These are phyloP conservation scores for Aphanoascus verrucosus DNA, from an alignment of 2,329 filamentous ascomycete species.

Conservation along the genomic window DNA sequence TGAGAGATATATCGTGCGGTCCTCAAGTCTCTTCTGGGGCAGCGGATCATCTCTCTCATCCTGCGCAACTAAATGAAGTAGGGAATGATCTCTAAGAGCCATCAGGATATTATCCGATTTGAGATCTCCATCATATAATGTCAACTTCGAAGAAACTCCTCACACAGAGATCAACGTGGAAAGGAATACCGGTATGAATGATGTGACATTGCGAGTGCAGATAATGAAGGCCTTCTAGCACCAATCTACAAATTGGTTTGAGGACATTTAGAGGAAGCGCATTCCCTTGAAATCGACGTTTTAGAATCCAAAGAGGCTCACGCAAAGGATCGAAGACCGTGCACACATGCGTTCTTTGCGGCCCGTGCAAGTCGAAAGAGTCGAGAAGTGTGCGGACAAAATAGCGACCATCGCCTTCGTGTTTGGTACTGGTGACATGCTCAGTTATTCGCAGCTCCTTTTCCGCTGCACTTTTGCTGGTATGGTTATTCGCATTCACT, in stretches of 20 bases:
- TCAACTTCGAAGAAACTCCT: conserved; percentile 6
- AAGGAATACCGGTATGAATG: conserved; percentile 32
- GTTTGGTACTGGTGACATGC: conserved; percentile 23
- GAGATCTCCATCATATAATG: conserved; percentile 23
- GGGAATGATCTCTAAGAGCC: conserved; percentile 20
- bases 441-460: conserved; percentile 25
- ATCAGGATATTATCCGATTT: conserved; percentile 36
- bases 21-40: conserved; percentile 22
- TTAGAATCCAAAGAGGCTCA: conserved; percentile 27
- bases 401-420: conserved; percentile 22
- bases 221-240: conserved; percentile 34
- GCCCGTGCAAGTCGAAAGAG: conserved; percentile 24
- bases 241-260: conserved; percentile 25
- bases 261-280: conserved; percentile 24
- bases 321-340: conserved; percentile 29
- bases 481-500: conserved; percentile 23
- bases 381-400: conserved; percentile 27
- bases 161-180: background rate
- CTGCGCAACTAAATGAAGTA: conserved; percentile 17
- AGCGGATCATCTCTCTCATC: conserved; percentile 23
- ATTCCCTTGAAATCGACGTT: conserved; percentile 18
- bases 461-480: conserved; percentile 17
- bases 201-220: conserved; percentile 34
- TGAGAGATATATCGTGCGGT: conserved; percentile 26
- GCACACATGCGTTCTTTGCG: conserved; percentile 26